Evolutionary conservation across 1,284 basidiomycete genomes (phyloP).

Genomic region (Puccinia hordei): DNA sequence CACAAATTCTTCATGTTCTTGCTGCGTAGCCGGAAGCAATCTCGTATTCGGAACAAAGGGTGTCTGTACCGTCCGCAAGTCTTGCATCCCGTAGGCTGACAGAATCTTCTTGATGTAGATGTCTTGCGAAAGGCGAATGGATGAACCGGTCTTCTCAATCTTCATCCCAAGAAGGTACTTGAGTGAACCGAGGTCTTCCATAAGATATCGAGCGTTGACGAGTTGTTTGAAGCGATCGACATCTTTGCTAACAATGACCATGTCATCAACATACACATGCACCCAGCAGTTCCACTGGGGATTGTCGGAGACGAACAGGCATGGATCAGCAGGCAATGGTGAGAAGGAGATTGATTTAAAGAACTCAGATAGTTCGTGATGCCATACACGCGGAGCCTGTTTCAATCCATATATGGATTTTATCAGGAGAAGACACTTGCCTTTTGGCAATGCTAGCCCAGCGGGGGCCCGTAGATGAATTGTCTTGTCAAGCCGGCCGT

Average conservation of each 20-base stretch:
- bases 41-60: too few species aligned
- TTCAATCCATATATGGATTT: constrained; percentile 1
- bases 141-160: too few species aligned
- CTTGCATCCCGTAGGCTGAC: too few species aligned
- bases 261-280: constrained; percentile 15
- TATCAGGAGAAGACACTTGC: background rate
- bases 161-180: too few species aligned
- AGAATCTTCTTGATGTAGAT: too few species aligned
- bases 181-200: constrained; percentile 10
- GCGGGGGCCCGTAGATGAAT: background rate
- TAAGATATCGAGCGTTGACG: background rate
- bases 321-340: background rate
- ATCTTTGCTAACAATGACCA: constrained; percentile 5
- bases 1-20: too few species aligned
- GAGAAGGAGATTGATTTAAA: background rate
- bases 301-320: constrained; percentile 25
- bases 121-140: too few species aligned
- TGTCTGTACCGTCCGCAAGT: too few species aligned
- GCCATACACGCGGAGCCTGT: constrained; percentile 12
- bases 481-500: background rate
- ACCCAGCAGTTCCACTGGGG: background rate
- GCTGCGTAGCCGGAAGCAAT: too few species aligned
- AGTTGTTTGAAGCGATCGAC: background rate
- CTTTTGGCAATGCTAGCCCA: background rate
- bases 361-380: background rate